Conservation (phyloP, 441 rosid genomes). For the Pelargonium cotyledonis region DNA sequence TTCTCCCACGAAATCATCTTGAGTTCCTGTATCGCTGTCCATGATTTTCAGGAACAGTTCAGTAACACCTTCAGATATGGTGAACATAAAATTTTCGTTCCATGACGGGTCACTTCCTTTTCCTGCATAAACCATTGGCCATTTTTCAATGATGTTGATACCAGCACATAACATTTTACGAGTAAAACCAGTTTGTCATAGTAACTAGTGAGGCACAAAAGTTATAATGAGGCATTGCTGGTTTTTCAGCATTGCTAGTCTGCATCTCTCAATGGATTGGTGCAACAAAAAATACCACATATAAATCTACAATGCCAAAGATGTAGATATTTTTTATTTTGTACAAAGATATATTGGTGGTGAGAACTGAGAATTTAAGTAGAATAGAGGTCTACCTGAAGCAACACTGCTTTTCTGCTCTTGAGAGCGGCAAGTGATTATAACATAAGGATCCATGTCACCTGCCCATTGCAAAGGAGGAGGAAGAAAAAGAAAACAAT, state of each 20-base stretch:
- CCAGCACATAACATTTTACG: neutral
- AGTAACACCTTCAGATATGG: conserved; percentile 38
- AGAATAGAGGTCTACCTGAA: conserved; percentile 35
- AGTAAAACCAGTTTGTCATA: neutral
- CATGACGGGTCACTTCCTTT: conserved; percentile 56
- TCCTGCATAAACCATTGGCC: conserved; percentile 28
- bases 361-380: neutral
- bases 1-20: conserved; percentile 61
- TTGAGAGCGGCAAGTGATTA: conserved; percentile 58
- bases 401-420: conserved; percentile 65
- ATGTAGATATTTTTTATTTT: neutral
- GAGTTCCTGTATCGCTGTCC: conserved; percentile 44
- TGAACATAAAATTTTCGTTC: conserved; percentile 70
- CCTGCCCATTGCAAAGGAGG: conserved; percentile 24
- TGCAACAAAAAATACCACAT: neutral
- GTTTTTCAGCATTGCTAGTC: neutral
- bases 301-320: neutral
- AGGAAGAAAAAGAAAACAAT: neutral
- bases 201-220: no score
- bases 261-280: neutral
- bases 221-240: neutral
- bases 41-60: conserved; percentile 46
- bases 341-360: neutral
- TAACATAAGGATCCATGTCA: conserved; percentile 62
- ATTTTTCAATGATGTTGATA: neutral